Evolutionary conservation across 768 basidiomycete species (phyloP), one percentile per base, ranked within the genome.

Genomic region (Paxillus involutus): DNA sequence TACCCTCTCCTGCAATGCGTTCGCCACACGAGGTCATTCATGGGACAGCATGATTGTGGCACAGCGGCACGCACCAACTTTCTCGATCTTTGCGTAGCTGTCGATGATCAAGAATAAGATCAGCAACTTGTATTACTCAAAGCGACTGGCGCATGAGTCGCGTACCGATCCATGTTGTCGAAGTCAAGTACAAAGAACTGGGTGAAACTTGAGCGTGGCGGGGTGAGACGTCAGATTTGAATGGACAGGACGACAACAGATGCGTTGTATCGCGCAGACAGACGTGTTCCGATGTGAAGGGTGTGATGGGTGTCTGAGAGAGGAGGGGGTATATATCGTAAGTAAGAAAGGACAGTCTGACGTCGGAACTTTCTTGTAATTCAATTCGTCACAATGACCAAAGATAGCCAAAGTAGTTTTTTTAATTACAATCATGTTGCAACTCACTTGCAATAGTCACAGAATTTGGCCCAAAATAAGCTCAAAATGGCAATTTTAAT

Each of bases 11-110:
- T 79, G 63, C 53, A 63, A 37, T 46, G 39, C 44, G 52, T 48
- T 35, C 60, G 50, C 39, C 60, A 57, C 60, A 52, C 56, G 41
- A 51, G 48, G 55, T 60, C 56, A 55, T 61, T 21, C 51, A 58
- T 30, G 49, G 26, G 21, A 16, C 35, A 42, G 52, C 26, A 45
- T 44, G 48, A 32, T 39, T 46, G 52, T 43, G 45, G 57, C 24
- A 49, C 44, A 50, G 59, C 55, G 61, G 60, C 62, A 87, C 91
- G 76, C 75, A 97, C 95, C 95, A 65, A 98, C 84, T 87, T 98
- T 98, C 78, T 98, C 95, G 62, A 98, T 85, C 82, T 95, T 97
- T 59, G 91, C 88, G 73, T 98, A 98, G 65, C 96, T 96, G 56
- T 69, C 69, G 56, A 73, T 67, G 51, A 53, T 46, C 45, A 43